Evolutionary conservation across 805 yeast species (phyloP), one percentile per base, ranked within the genome.

Genomic region (Suhomyces kilbournensis): DNA sequence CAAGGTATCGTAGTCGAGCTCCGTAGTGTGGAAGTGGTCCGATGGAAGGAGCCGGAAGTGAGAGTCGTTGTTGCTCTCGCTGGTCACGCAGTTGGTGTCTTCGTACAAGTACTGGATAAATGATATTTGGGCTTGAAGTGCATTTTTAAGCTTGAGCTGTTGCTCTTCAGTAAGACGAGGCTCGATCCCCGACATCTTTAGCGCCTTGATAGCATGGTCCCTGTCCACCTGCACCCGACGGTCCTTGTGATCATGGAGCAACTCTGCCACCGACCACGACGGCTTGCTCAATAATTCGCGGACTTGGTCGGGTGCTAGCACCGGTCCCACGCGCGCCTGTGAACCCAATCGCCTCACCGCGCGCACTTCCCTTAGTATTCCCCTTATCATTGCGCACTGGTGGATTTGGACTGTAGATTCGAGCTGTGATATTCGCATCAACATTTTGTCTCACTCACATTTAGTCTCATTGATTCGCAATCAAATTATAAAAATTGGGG

Each of bases 131-230:
- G 75, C 75, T 38, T 69, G 68, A 46, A 83, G 60, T 0, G 75
- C 70, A 0, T 51, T 44, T 12, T 68, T 64, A 40, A 79, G 64
- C 26, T 58, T 58, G 3, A 55, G 52, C 20, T 71, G 65, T 35
- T 75, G 70, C 3, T 59, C 61, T 0, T 50, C 49, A 3, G 66
- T 25, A 9, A 71, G 51, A 6, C 58, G 53, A 8, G 67, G 58
- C 3, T 77, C 71, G 4, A 84, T 57, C 0, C 88, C 87, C 0
- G 86, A 77, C 19, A 83, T 61, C 39, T 71, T 70, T 30, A 80
- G 58, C 46, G 83, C 59, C 42, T 71, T 78, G 32, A 51, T 53
- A 15, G 66, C 57, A 4, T 60, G 51, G 17, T 49, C 48, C 15
- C 56, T 48, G 46, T 57, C 60, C 17, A 66, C 48, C 22, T 51